Evolutionary conservation across 2,329 filamentous ascomycete genomes (phyloP).

Genomic region (Cladosporium sp.): DNA sequence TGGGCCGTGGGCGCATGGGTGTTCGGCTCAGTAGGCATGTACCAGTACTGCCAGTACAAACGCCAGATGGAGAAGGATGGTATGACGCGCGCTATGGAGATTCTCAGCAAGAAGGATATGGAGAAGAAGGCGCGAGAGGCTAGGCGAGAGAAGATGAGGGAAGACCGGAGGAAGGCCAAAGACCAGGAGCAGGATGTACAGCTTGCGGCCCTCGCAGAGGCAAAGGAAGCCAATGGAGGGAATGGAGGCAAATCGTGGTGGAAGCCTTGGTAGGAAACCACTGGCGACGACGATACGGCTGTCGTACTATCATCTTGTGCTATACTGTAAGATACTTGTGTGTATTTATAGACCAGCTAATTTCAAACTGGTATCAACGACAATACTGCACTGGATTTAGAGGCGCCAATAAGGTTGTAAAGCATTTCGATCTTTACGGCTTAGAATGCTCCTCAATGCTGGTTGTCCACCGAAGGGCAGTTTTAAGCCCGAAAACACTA

Average conservation of each 20-base stretch:
- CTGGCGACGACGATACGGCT: not conserved
- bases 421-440: too few species aligned
- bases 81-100: constrained; percentile 82
- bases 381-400: not conserved
- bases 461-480: not conserved
- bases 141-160: constrained; percentile 42
- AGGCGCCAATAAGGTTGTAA: too few species aligned
- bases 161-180: constrained; percentile 44
- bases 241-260: constrained; percentile 34
- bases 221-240: constrained; percentile 22
- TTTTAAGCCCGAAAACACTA: not conserved
- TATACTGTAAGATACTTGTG: constrained; percentile 3
- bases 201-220: constrained; percentile 31
- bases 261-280: constrained; percentile 34
- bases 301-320: not conserved
- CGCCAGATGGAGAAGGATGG: constrained; percentile 74
- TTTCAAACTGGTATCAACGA: not conserved
- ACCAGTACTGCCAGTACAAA: constrained; percentile 80
- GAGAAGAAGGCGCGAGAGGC: constrained; percentile 56
- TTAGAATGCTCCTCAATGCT: not conserved
- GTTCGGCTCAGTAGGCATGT: constrained; percentile 67
- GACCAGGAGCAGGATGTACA: constrained; percentile 45
- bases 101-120: constrained; percentile 71
- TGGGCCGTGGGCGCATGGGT: constrained; percentile 82
- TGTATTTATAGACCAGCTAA: constrained; percentile 2